Evolutionary conservation across 805 yeast species (phyloP), one percentile per base, ranked within the genome.

Genomic region (Kuraishia molischiana): DNA sequence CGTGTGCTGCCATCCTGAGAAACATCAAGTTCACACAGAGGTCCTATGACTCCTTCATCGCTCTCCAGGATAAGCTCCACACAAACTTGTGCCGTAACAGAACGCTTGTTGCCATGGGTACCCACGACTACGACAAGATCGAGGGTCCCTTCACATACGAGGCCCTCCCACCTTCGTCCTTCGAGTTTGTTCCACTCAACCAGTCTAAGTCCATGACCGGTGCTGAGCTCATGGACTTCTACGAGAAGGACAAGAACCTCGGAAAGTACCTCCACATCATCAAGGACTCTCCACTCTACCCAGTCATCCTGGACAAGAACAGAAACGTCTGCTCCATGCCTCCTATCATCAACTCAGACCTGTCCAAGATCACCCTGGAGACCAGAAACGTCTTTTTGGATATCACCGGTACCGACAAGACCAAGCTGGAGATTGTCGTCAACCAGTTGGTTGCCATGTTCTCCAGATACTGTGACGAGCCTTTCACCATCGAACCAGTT

Each of bases 51-150:
- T 89, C 97, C 4, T 92, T 92, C 69, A 90, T 92, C 53, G 82
- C 95, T 21, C 69, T 92, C 51, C 99, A 92, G 65, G 99, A 92
- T 61, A 92, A 92, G 62, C 71, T 92, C 48, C 99, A 92, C 66
- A 69, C 94, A 44, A 92, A 92, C 60, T 67, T 92, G 54, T 90
- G 98, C 64, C 90, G 99, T 69, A 85, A 90, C 64, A 85, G 99
- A 73, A 81, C 95, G 24, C 73, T 92, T 50, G 98, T 92, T 40
- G 97, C 98, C 36, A 87, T 90, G 72, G 99, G 99, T 52, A 92
- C 99, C 38, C 99, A 92, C 56, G 97, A 92, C 61, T 69, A 81
- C 44, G 95, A 85, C 58, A 75, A 82, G 35, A 64, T 90, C 47
- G 58, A 72, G 29, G 83, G 85, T 20, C 94, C 95, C 42, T 86